Base-by-base conservation (phyloP, 805 yeast genomes). In the Priceomyces medius region DNA sequence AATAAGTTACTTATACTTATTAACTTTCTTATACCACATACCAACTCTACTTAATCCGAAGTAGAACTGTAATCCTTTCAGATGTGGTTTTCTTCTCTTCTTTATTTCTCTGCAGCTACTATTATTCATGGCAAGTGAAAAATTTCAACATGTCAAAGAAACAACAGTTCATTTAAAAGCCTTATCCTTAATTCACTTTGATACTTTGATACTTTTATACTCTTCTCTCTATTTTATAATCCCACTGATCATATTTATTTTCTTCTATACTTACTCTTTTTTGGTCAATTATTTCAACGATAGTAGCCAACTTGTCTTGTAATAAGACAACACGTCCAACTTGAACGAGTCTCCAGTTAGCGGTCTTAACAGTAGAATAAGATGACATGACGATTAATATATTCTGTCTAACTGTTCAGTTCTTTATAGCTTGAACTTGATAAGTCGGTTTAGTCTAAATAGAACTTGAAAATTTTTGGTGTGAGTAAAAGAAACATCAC, bases 301-400 rank as follows among this genome's bases (percentile, higher is more conserved):
- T 84, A 71, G 96, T 79, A 66, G 98, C 99, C 70, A 93, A 83
- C 77, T 88, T 87, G 84, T 81, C 80, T 71, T 68, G 57, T 71
- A 91, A 71, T 69, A 91, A 85, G 73, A 90, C 96, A 71, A 93
- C 87, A 81, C 99, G 96, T 75, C 99, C 99, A 71, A 90, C 87
- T 83, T 91, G 97, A 74, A 93, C 99, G 70, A 81, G 83, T 87
- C 97, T 88, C 98, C 98, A 93, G 91, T 87, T 87, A 74, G 96
- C 80, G 73, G 96, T 87, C 80, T 88, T 85, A 74, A 93, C 93
- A 71, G 85, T 74, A 70, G 88, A 53, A 54, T 58, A 51, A 43
- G 61, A 43, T 48, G 69, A 63, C 67, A 64, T 63, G 35, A 20
- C 13, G 20, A 32, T 18, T 32, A 18, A 18, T 19, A 27, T 27